Conservation (phyloP, 345 rosid genomes). For the Rhodamnia rubescens region DNA sequence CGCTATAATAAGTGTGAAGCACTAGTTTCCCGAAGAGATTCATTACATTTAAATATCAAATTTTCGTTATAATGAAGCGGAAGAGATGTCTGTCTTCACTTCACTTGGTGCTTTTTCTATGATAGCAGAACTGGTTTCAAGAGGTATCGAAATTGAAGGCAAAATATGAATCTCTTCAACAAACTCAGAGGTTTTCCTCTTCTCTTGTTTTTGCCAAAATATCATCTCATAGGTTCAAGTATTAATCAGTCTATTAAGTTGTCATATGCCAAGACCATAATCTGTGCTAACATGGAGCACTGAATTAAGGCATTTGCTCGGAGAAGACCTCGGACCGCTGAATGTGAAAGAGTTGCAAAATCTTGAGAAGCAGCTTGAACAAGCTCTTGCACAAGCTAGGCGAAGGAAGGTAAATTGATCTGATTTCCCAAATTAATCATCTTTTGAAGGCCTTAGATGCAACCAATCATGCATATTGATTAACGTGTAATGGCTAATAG, state of each 20-base stretch:
- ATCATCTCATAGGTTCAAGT: neutral
- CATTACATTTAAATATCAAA: neutral
- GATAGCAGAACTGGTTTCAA: conserved; percentile 60
- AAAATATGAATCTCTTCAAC: conserved; percentile 69
- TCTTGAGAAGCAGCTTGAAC: conserved; percentile 80
- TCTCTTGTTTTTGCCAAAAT: neutral
- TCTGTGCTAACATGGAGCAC: neutral
- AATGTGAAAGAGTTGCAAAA: conserved; percentile 59
- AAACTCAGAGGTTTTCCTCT: conserved; percentile 55
- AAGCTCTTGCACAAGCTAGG: conserved; percentile 60
- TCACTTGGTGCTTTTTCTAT: neutral
- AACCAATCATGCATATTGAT: neutral
- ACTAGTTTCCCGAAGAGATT: neutral
- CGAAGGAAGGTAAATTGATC: conserved; percentile 45
- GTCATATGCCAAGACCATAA: neutral
- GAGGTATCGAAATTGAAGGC: conserved; percentile 67
- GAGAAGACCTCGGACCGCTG: conserved; percentile 77
- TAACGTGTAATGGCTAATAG: neutral
- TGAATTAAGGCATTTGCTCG: conserved; percentile 58
- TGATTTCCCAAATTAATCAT: neutral
- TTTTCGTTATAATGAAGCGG: neutral
- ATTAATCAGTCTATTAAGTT: neutral
- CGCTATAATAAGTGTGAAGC: neutral
- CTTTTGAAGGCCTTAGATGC: neutral
- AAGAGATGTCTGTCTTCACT: neutral